Evolutionary conservation across 2,329 filamentous ascomycete species (phyloP).

Genomic region (Leptographium radiaticola): DNA sequence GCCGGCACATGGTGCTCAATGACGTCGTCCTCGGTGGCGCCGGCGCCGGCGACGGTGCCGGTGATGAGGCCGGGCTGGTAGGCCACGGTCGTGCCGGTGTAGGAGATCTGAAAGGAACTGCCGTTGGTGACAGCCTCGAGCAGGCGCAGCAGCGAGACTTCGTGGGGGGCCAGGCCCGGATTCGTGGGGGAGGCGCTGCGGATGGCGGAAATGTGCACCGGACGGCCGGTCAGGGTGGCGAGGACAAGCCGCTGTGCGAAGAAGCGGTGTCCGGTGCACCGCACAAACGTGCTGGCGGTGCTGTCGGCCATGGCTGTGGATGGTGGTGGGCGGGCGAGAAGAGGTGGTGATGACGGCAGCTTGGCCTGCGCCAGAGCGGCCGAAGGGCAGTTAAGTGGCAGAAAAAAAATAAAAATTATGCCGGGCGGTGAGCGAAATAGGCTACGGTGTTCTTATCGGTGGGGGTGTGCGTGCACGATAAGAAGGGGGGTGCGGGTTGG

Average conservation of each 20-base stretch:
- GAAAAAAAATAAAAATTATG: neutral
- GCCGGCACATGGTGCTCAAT: conserved; percentile 70
- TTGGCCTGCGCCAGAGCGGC: neutral
- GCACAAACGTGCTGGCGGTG: conserved; percentile 16
- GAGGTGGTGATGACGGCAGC: neutral
- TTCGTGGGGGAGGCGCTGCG: conserved; percentile 73
- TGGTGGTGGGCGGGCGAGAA: neutral
- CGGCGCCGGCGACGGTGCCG: conserved; percentile 64
- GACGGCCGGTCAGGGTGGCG: conserved; percentile 77
- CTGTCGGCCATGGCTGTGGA: conserved; percentile 1
- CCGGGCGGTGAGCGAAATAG: neutral
- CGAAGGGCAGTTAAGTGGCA: neutral
- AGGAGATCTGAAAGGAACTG: conserved; percentile 86
- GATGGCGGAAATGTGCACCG: conserved; percentile 88
- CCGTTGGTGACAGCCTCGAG: conserved; percentile 94
- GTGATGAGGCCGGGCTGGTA: conserved; percentile 90
- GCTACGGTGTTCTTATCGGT: neutral
- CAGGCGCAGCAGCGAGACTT: conserved; percentile 90
- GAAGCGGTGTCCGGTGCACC: conserved; percentile 73
- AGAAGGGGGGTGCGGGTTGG: neutral
- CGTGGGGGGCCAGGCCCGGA: conserved; percentile 80
- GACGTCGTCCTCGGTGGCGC: conserved; percentile 53
- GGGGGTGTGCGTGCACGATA: neutral
- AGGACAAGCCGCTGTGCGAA: conserved; percentile 78
- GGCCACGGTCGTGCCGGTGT: conserved; percentile 84